Base-by-base conservation (phyloP, 2,329 filamentous ascomycete species). In the Passalora sequoiae region DNA sequence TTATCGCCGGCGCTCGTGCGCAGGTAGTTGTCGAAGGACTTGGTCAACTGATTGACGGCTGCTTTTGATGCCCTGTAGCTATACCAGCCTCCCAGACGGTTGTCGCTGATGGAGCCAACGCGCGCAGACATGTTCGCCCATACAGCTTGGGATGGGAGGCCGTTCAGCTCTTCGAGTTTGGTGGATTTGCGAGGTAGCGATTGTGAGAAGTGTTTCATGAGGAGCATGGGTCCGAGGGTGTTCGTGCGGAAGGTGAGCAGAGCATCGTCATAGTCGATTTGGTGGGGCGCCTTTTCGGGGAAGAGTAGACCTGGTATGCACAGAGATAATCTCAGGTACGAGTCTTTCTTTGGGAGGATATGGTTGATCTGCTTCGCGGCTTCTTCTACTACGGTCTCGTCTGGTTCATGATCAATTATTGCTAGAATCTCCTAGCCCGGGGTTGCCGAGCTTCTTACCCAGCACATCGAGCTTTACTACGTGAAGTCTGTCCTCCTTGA, bases 71-170 rank as follows among this genome's bases (percentile, higher is more conserved):
- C 78, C 10, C 87, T 80, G 64, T 92, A 92, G 43, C 75, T 80
- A 63, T 88, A 94, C 87, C 86, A 92, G 0, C 87, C 87, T 2
- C 86, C 87, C 0, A 81, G 70, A 2, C 67, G 60, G 58, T 94
- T 91, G 56, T 91, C 85, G 1, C 75, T 69, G 16, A 84, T 83
- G 22, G 77, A 83, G 7, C 86, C 86, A 0, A 94, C 84, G 31
- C 87, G 78, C 2, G 86, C 87, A 4, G 83, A 83, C 80, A 89
- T 84, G 58, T 78, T 78, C n/a, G 83, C 75, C 72, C 83, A 86
- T 2, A 81, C 76, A 0, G 85, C 79, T 0, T 54, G 44, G 0
- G 75, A 70, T 2, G 84, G 68, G 0, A 68, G 54, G 15, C 62
- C 57, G 10, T 51, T 29, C 13, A 59, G 48, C 2, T 45, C 25